Conservation (phyloP, 2,329 filamentous ascomycete genomes). For the Ceratocystis smalleyi region DNA sequence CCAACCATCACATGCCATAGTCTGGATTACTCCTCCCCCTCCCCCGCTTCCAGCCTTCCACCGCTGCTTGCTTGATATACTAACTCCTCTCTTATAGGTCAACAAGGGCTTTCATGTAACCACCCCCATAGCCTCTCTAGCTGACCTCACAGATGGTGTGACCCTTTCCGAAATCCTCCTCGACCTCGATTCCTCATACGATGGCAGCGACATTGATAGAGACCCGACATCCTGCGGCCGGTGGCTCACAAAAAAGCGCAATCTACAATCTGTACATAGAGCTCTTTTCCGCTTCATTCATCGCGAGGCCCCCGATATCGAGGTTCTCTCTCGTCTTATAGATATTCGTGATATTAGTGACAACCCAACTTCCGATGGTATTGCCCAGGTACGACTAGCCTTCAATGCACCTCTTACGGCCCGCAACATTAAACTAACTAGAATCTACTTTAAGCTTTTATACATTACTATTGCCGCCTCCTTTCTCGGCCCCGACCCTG, state of each 20-base stretch:
- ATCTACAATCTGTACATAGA: conserved; percentile 39
- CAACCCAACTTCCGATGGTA: conserved; percentile 38
- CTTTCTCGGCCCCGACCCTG: conserved; percentile 41
- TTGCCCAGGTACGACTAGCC: conserved; percentile 32
- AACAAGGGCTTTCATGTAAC: conserved; percentile 31
- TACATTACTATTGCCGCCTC: conserved; percentile 47
- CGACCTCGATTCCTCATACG: conserved; percentile 42
- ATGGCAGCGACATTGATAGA: conserved; percentile 37
- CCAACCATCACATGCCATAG: not conserved
- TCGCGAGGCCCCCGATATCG: conserved; percentile 35
- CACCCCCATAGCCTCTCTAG: conserved; percentile 33
- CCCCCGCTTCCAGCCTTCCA: not conserved
- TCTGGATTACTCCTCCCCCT: not conserved
- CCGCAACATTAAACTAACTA: conserved; percentile 3
- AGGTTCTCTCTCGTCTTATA: conserved; percentile 35
- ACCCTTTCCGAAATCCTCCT: conserved; percentile 41
- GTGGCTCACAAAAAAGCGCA: conserved; percentile 35
- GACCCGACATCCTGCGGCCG: conserved; percentile 27
- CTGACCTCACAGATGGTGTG: conserved; percentile 38
- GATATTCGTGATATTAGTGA: conserved; percentile 44
- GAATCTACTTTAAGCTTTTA: conserved; percentile 31
- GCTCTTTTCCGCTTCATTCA: conserved; percentile 41
- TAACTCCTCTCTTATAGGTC: conserved; percentile 20
- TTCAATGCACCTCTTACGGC: not conserved
- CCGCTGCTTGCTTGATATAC: not conserved